phyloP scores from a whole-genome alignment of 2,329 filamentous ascomycete species.

The Akanthomyces dipterigenus region DNA sequence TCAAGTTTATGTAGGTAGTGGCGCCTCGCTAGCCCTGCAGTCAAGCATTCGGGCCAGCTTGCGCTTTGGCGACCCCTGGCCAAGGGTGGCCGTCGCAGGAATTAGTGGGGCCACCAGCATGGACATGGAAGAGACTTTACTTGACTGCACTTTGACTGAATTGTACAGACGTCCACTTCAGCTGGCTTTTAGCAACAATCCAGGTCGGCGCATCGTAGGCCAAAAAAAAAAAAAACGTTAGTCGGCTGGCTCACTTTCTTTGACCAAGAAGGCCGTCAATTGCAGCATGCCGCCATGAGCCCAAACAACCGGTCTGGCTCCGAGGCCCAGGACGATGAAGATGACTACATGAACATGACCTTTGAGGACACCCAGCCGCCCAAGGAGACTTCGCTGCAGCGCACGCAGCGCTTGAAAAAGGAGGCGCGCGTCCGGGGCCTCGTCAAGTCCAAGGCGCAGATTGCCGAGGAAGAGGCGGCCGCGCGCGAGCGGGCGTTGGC shows the following conservation, averaged over 20 bases:
- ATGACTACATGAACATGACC: slow-evolving; percentile 97
- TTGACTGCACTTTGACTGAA: not conserved
- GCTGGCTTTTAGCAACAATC: not conserved
- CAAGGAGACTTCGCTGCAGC: slow-evolving; percentile 48
- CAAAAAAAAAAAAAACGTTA: not conserved
- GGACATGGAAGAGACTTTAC: not conserved
- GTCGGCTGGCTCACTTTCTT: not conserved
- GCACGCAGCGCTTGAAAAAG: slow-evolving; percentile 45
- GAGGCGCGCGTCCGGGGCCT: slow-evolving; percentile 62
- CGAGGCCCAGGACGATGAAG: slow-evolving; percentile 58
- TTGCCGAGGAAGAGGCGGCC: slow-evolving; percentile 64
- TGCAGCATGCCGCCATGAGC: slow-evolving; percentile 9
- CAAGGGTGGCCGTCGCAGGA: not conserved
- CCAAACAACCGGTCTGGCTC: not conserved
- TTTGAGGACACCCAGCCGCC: slow-evolving; percentile 61
- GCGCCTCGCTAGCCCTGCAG: not conserved
- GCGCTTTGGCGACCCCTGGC: slow-evolving; percentile 5
- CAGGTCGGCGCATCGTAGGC: not conserved
- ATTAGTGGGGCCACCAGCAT: not conserved
- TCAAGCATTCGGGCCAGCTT: slow-evolving; percentile 8
- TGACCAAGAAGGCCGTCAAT: not conserved
- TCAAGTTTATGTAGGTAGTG: slow-evolving; percentile 1
- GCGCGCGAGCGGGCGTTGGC: slow-evolving; percentile 70
- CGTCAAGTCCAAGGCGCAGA: slow-evolving; percentile 75
- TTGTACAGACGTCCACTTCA: too few species aligned